These are phyloP conservation scores for Blumeriella jaapii DNA, from an alignment of 2,329 filamentous ascomycete species.

Conservation along the genomic window DNA sequence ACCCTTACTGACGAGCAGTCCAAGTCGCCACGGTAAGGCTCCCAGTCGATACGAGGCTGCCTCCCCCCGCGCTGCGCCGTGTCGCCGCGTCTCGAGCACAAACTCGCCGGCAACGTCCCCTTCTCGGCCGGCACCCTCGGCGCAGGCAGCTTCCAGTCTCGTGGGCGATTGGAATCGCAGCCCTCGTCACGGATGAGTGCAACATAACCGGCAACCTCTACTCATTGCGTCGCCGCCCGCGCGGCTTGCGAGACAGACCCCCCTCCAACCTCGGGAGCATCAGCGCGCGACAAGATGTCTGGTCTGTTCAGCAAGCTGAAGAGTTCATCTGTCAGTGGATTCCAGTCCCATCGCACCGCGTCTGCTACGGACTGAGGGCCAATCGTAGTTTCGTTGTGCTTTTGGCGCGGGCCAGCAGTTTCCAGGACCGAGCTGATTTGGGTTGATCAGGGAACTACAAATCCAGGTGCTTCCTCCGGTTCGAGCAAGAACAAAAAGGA, in stretches of 20 bases:
- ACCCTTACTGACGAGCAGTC: not conserved
- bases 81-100: slow-evolving; percentile 5
- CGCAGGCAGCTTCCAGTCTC: slow-evolving; percentile 1
- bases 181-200: slow-evolving; percentile 13
- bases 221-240: slow-evolving; percentile 12
- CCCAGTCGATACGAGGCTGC: slow-evolving; percentile 6
- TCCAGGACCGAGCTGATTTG: slow-evolving; percentile 12
- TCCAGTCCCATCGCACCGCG: not conserved
- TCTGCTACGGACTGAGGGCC: not conserved
- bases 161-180: not conserved
- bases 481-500: slow-evolving; percentile 24
- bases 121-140: slow-evolving; percentile 3
- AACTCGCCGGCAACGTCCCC: not conserved
- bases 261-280: slow-evolving; percentile 4
- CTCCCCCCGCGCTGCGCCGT: slow-evolving; percentile 12
- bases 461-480: slow-evolving; percentile 15
- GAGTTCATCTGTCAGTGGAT: slow-evolving; percentile 40
- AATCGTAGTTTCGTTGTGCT: not conserved
- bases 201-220: slow-evolving; percentile 6
- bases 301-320: slow-evolving; percentile 50
- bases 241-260: slow-evolving; percentile 14
- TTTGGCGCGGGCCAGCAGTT: not conserved
- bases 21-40: slow-evolving; percentile 4
- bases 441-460: slow-evolving; percentile 13
- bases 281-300: slow-evolving; percentile 33